These are phyloP conservation scores for Corylus avellana DNA, from an alignment of 306 rosid genomes.

Conservation along the genomic window DNA sequence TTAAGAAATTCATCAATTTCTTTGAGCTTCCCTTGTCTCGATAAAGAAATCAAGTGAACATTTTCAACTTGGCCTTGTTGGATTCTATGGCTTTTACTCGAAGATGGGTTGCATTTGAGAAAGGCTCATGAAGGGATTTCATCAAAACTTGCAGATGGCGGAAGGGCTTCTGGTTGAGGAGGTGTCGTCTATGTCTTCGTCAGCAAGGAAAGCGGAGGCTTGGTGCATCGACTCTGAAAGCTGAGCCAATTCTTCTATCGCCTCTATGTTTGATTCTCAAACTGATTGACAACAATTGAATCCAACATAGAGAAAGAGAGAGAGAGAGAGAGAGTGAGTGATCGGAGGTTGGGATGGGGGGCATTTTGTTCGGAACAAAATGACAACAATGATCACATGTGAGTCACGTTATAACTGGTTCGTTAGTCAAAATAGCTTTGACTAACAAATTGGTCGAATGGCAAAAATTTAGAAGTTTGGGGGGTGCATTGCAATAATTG, in stretches of 20 bases:
- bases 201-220: slow-evolving; percentile 81
- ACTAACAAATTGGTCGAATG: too few relatives aligned
- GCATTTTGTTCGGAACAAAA: too few relatives aligned
- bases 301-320: too few relatives aligned
- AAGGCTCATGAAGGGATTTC: slow-evolving; percentile 59
- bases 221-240: slow-evolving; percentile 91
- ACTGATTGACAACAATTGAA: too few relatives aligned
- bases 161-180: slow-evolving; percentile 62
- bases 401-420: too few relatives aligned
- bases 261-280: slow-evolving; percentile 54
- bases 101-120: slow-evolving; percentile 28
- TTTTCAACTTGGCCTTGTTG: slow-evolving; percentile 53
- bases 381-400: too few relatives aligned
- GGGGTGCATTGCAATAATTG: too few relatives aligned
- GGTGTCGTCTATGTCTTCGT: slow-evolving; percentile 82
- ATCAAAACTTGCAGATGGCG: slow-evolving; percentile 48
- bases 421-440: too few relatives aligned
- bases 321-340: too few relatives aligned
- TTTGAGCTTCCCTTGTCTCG: slow-evolving; percentile 49
- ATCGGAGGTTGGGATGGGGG: too few relatives aligned
- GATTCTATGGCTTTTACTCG: slow-evolving; percentile 12
- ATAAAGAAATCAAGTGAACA: slow-evolving; percentile 51
- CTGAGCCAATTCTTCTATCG: slow-evolving; percentile 86
- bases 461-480: too few relatives aligned
- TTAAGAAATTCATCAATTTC: slow-evolving; percentile 51